Evolutionary conservation across 2,329 filamentous ascomycete genomes (phyloP).

Genomic region (Cercospora brassicicola): DNA sequence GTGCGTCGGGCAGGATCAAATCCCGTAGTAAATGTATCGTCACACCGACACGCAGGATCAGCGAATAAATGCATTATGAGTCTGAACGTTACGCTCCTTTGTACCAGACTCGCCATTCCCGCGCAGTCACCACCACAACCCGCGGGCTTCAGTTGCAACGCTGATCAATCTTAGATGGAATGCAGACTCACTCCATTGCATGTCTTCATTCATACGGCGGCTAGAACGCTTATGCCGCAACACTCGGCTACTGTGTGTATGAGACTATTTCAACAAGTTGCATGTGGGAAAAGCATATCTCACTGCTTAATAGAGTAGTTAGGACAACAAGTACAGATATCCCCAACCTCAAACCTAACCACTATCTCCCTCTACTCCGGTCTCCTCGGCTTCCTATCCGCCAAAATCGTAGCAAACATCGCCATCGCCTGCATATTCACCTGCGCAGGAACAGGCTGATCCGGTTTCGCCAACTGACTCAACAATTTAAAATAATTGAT

Average conservation of each 20-base stretch:
- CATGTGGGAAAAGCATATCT: neutral
- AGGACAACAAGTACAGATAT: too few relatives aligned
- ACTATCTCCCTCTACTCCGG: constrained; percentile 18
- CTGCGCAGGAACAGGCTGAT: constrained; percentile 51
- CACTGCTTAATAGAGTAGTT: neutral
- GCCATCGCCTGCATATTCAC: constrained; percentile 53
- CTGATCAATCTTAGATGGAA: neutral
- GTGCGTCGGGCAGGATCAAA: neutral
- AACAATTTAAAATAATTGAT: constrained; percentile 60
- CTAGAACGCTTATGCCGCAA: neutral
- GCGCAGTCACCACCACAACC: neutral
- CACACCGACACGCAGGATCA: neutral
- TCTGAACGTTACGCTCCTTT: neutral
- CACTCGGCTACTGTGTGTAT: neutral
- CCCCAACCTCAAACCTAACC: too few relatives aligned
- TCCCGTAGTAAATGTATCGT: neutral
- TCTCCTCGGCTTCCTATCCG: constrained; percentile 42
- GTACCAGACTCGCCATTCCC: neutral
- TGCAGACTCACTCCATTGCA: neutral
- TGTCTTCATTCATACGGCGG: neutral
- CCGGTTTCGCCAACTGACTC: constrained; percentile 47
- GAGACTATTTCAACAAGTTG: neutral
- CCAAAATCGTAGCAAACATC: constrained; percentile 53
- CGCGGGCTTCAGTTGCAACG: neutral
- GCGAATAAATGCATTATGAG: neutral